Evolutionary conservation across 257 asterid species (phyloP).

Genomic region (Nicotiana sylvestris): DNA sequence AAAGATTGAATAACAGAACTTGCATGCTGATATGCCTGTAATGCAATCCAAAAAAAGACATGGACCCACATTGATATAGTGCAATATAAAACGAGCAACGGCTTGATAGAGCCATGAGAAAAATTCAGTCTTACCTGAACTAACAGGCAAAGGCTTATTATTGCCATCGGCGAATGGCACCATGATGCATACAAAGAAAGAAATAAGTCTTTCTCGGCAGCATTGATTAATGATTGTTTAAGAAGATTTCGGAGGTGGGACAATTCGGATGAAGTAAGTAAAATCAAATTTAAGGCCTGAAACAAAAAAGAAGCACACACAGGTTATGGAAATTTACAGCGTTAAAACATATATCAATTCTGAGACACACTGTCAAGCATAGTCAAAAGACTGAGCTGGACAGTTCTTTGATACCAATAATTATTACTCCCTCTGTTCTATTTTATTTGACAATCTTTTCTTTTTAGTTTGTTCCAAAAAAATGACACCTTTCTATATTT

Average conservation of each 20-base stretch:
- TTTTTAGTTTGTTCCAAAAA: too few species aligned
- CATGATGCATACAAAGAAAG: slow-evolving; percentile 68
- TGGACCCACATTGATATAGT: background rate
- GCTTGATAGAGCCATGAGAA: background rate
- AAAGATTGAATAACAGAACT: slow-evolving; percentile 85
- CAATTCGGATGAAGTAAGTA: slow-evolving; percentile 82
- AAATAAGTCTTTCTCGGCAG: slow-evolving; percentile 70
- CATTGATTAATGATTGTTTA: slow-evolving; percentile 54
- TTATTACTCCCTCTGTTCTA: too few species aligned
- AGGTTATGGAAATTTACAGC: background rate
- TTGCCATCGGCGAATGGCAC: slow-evolving; percentile 98
- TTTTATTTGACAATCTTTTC: too few species aligned
- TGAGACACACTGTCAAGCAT: too few species aligned
- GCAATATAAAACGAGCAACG: background rate
- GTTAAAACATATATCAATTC: background rate
- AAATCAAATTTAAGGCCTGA: slow-evolving; percentile 82
- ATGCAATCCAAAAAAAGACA: slow-evolving; percentile 13
- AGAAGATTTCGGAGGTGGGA: slow-evolving; percentile 57
- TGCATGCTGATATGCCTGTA: slow-evolving; percentile 91
- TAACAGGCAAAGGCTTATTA: slow-evolving; percentile 89
- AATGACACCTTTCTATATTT: too few species aligned
- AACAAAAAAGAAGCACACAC: slow-evolving; percentile 14
- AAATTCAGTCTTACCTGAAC: slow-evolving; percentile 66
- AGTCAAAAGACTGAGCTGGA: background rate
- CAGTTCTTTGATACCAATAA: background rate